Conservation (phyloP, 2,329 filamentous ascomycete species). For the Aspergillus tanneri region DNA sequence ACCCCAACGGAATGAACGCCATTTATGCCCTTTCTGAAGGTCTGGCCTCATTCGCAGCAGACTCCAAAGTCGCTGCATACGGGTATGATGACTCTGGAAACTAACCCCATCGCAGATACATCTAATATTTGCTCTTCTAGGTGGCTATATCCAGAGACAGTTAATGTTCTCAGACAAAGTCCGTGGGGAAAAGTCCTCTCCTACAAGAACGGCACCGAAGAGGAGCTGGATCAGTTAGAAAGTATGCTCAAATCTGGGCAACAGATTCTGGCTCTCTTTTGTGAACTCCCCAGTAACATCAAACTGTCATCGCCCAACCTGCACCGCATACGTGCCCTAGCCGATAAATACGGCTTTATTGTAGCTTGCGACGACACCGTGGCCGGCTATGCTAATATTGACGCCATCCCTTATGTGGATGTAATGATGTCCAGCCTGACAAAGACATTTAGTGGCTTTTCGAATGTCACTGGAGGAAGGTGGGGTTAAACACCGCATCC, state of each 20-base stretch:
- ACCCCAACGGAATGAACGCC: constrained; percentile 1
- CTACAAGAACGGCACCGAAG: background rate
- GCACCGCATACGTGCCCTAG: background rate
- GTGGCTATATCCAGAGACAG: constrained; percentile 1
- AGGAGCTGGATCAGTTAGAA: background rate
- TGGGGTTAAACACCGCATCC: background rate
- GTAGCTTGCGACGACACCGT: background rate
- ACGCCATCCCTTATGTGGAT: constrained; percentile 1
- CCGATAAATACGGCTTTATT: background rate
- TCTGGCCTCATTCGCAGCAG: background rate
- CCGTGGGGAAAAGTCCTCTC: background rate
- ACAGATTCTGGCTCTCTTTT: background rate
- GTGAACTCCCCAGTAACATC: constrained; percentile 1
- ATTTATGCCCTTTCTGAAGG: background rate
- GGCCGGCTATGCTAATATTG: background rate
- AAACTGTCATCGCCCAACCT: background rate
- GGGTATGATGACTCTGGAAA: too few relatives aligned
- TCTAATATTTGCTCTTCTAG: background rate
- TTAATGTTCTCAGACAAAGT: background rate
- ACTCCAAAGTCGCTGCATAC: background rate
- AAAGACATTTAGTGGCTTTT: background rate
- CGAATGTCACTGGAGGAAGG: background rate
- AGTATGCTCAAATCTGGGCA: background rate
- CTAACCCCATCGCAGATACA: background rate
- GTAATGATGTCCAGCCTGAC: background rate